Conservation (phyloP, 805 yeast genomes). For the Candida bentonensis region DNA sequence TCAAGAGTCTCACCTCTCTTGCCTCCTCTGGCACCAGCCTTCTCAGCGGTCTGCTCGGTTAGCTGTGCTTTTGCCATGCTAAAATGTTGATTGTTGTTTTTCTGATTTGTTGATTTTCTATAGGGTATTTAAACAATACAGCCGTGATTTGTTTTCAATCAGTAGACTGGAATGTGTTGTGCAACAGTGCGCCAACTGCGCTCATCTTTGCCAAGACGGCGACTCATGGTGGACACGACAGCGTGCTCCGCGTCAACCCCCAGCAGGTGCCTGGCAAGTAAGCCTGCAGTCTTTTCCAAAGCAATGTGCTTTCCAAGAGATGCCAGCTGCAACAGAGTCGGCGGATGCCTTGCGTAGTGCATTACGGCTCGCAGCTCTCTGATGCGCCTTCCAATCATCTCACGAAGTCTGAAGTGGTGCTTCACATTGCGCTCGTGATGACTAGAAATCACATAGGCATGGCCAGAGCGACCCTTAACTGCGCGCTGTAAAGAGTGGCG, state of each 20-base stretch:
- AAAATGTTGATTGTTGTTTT: no score
- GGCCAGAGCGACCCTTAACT: no score
- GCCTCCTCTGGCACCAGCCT: not conserved
- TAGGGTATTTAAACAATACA: no score
- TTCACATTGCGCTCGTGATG: no score
- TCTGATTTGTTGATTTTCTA: no score
- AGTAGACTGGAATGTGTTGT: not conserved
- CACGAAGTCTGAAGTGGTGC: no score
- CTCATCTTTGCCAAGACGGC: not conserved
- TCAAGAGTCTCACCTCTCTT: not conserved
- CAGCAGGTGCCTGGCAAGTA: not conserved
- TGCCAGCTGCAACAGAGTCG: not conserved
- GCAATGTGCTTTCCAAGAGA: not conserved
- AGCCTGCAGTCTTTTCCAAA: not conserved
- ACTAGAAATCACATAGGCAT: no score
- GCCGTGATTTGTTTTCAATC: not conserved
- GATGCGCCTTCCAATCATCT: slow-evolving; percentile 2
- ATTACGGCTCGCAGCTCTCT: not conserved
- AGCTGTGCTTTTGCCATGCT: no score
- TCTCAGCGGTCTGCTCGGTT: not conserved
- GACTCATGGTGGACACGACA: not conserved
- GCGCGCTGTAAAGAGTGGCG: no score
- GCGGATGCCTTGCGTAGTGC: slow-evolving; percentile 4
- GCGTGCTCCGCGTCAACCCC: not conserved
- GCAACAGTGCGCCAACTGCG: not conserved